Base-by-base conservation (phyloP, 2,329 filamentous ascomycete genomes). In the Fusarium citri region DNA sequence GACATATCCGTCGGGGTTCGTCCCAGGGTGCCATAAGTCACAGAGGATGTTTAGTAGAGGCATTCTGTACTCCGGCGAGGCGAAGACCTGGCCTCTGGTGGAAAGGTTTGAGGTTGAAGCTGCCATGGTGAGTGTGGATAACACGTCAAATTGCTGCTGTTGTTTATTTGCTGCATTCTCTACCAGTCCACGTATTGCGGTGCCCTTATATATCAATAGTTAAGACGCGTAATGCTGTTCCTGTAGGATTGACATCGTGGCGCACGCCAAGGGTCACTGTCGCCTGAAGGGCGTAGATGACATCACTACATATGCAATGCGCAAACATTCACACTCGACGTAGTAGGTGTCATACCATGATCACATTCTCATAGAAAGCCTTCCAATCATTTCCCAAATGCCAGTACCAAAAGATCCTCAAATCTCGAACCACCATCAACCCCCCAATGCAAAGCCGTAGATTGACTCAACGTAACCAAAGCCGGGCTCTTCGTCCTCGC, bases 391-490 rank as follows among this genome's bases (percentile, higher is more conserved):
- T 6, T 42, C 23, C 28, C 15, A 1, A 50, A 58, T 0, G 40
- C 22, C 7, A 58, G 5, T 3, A 64, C 8, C 3, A 63, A 23
- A 20, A 64, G 45, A 30, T 64, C 40, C 10, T 64, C 51, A 6
- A 64, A 64, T 1, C 26, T 25, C 9, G 61, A 25, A 14, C 45
- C 16, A 10, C 7, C 5, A 6, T 5, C 0, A 0, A 6, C 4
- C 0, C 14, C 8, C 0, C 9, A 14, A 2, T 41, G 40, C 4
- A 40, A 11, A 2, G 15, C 20, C 2, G 45, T 30, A 10, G 64
- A 59, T 0, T 64, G 51, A 5, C 51, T 64, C 0, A 59, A 8
- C 0, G 61, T 59, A 11, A 47, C 45, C 5, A 64, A 22, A 3
- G 55, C n/a, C 0, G 51, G 40, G 2, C n/a, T 22, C 0, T 45